Percentiles rank a stretch among this genome's conserved stretches.
These are phyloP conservation scores for Drechslerella stenobrocha DNA, from an alignment of 2,329 filamentous ascomycete species.

Conservation along the genomic window DNA sequence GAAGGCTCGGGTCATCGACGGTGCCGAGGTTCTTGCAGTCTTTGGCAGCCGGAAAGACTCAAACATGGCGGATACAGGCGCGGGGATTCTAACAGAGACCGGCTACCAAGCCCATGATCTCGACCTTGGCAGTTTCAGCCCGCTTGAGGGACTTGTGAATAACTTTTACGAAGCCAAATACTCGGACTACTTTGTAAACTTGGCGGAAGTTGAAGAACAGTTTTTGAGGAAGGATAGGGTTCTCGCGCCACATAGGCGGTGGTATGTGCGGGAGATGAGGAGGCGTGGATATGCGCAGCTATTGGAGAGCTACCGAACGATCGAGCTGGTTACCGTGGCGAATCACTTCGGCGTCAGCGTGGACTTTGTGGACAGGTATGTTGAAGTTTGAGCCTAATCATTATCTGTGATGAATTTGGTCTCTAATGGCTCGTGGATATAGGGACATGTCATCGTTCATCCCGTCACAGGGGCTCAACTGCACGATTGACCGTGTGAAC, in stretches of 20 bases:
- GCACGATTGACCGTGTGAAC: conserved; percentile 95
- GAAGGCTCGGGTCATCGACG: conserved; percentile 98
- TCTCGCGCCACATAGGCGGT: conserved; percentile 90
- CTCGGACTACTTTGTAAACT: conserved; percentile 85
- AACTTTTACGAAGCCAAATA: conserved; percentile 94
- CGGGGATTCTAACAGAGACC: conserved; percentile 60
- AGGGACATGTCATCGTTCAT: conserved; percentile 97
- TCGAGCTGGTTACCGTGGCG: conserved; percentile 96
- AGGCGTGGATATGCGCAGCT: conserved; percentile 95
- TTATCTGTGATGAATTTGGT: conserved; percentile 14
- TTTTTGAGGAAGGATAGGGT: conserved; percentile 95
- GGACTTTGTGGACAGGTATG: conserved; percentile 87
- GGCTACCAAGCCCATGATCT: conserved; percentile 69
- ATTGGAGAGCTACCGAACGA: conserved; percentile 93
- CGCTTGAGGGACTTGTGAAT: conserved; percentile 82
- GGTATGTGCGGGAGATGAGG: conserved; percentile 98
- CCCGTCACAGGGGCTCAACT: conserved; percentile 87
- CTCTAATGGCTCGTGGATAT: conserved; percentile 8
- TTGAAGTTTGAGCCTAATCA: background rate
- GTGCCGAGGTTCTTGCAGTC: conserved; percentile 96
- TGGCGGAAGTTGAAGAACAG: conserved; percentile 86
- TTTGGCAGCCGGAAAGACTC: conserved; percentile 82
- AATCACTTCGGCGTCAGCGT: conserved; percentile 95
- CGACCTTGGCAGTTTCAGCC: conserved; percentile 80
- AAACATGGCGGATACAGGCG: conserved; percentile 69